Percentiles rank a stretch among this genome's conserved stretches.
Conservation (phyloP, 2,329 filamentous ascomycete species). For the Pyrenophora seminiperda region DNA sequence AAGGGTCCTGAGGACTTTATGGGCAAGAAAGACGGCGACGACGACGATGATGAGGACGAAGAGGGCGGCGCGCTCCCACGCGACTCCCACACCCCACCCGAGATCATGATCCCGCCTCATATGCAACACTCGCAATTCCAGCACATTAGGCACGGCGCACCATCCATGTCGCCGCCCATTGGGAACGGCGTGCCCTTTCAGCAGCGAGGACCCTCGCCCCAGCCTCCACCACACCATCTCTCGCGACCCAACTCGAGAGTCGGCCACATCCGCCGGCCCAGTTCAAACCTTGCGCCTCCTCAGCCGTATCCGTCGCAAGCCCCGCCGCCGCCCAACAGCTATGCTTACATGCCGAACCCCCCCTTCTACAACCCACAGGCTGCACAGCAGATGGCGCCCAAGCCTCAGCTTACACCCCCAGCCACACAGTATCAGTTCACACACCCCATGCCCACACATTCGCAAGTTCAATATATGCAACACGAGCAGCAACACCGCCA, state of each 20-base stretch:
- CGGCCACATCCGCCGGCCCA: slow-evolving; percentile 70
- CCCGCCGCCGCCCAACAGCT: slow-evolving; percentile 69
- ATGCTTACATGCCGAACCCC: slow-evolving; percentile 83
- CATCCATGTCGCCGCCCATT: slow-evolving; percentile 87
- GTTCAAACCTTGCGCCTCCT: slow-evolving; percentile 73
- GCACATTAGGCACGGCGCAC: slow-evolving; percentile 80
- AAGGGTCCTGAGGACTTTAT: slow-evolving; percentile 94
- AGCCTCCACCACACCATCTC: slow-evolving; percentile 69
- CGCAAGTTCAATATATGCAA: slow-evolving; percentile 68
- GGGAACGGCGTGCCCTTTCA: slow-evolving; percentile 72
- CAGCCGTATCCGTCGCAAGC: slow-evolving; percentile 65
- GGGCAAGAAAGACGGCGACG: slow-evolving; percentile 71
- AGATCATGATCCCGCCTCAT: slow-evolving; percentile 57
- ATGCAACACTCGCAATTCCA: slow-evolving; percentile 67
- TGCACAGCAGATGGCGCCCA: slow-evolving; percentile 55
- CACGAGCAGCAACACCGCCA: slow-evolving; percentile 77
- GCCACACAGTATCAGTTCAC: slow-evolving; percentile 53
- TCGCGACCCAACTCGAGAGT: slow-evolving; percentile 82
- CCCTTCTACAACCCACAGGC: slow-evolving; percentile 78
- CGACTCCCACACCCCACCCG: slow-evolving; percentile 67
- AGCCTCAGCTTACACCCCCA: slow-evolving; percentile 45
- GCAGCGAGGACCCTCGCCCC: slow-evolving; percentile 78
- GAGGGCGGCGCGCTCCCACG: slow-evolving; percentile 71
- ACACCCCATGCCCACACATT: slow-evolving; percentile 52
- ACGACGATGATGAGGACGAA: slow-evolving; percentile 84